Conservation (phyloP, 768 basidiomycete genomes). For the Psilocybe subaeruginosa region DNA sequence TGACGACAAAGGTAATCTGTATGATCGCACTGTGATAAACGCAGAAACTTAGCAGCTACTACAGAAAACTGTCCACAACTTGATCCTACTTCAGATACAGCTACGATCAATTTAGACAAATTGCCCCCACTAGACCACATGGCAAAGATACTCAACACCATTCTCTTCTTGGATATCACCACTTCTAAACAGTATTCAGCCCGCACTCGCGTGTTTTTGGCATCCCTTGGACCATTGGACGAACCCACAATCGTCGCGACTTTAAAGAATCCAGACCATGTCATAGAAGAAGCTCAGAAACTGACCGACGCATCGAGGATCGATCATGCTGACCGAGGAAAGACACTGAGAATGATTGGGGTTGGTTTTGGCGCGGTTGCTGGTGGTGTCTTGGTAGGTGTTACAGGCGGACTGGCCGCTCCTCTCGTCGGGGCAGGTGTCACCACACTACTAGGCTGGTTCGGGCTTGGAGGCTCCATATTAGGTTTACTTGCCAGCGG, state of each 20-base stretch:
- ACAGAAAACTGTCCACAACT: conserved; percentile 45
- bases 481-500: conserved; percentile 54
- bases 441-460: conserved; percentile 47
- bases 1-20: conserved; percentile 16
- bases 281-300: conserved; percentile 45
- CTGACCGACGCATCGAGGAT: conserved; percentile 41
- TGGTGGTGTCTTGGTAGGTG: conserved; percentile 56
- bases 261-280: conserved; percentile 51
- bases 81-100: conserved; percentile 48
- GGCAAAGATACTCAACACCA: conserved; percentile 47
- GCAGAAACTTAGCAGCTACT: neutral
- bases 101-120: conserved; percentile 36
- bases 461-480: conserved; percentile 57
- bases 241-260: conserved; percentile 47
- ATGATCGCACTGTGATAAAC: neutral
- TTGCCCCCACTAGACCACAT: conserved; percentile 41
- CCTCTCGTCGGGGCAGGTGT: conserved; percentile 60
- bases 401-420: conserved; percentile 63
- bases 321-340: conserved; percentile 43
- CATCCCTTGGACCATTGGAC: conserved; percentile 39
- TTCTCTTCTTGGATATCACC: conserved; percentile 55
- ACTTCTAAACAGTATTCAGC: conserved; percentile 52
- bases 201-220: conserved; percentile 49
- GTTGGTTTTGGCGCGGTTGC: conserved; percentile 55
- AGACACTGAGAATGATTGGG: conserved; percentile 46